Percentiles rank a stretch among this genome's conserved stretches.
Conservation (phyloP, 768 basidiomycete genomes). For the Phylloporus sp. region DNA sequence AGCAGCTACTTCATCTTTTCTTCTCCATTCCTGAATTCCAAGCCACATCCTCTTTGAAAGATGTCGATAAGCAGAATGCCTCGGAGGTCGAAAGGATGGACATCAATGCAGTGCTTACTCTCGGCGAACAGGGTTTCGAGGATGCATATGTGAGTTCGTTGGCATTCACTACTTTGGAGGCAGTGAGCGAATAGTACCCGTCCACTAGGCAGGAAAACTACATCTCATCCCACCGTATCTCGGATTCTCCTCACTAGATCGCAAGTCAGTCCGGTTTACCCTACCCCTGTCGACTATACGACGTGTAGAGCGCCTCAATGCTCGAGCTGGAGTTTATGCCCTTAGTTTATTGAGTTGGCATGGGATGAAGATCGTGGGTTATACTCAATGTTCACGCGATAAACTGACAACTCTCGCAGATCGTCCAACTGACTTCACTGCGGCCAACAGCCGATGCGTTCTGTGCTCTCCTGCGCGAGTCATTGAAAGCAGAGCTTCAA, state of each 20-base stretch:
- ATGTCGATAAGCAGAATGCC: constrained; percentile 24
- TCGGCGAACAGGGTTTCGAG: constrained; percentile 75
- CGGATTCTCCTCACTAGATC: constrained; percentile 85
- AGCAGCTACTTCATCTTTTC: constrained; percentile 79
- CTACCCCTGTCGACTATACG: constrained; percentile 90
- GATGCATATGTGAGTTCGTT: constrained; percentile 80
- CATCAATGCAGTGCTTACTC: constrained; percentile 83
- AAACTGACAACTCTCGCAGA: constrained; percentile 37
- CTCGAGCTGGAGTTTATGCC: constrained; percentile 94
- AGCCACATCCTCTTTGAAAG: constrained; percentile 12
- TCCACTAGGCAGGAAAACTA: constrained; percentile 85
- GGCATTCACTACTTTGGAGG: background rate
- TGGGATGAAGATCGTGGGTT: constrained; percentile 79
- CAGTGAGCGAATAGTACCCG: background rate
- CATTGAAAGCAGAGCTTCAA: constrained; percentile 85
- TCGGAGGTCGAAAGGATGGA: constrained; percentile 69
- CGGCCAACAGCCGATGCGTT: constrained; percentile 92
- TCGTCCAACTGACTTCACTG: constrained; percentile 90
- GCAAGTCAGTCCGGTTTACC: constrained; percentile 88
- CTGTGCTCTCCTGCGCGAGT: constrained; percentile 83
- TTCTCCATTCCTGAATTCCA: constrained; percentile 69
- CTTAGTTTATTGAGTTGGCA: constrained; percentile 93
- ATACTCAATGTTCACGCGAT: constrained; percentile 1
- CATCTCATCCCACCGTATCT: constrained; percentile 87
- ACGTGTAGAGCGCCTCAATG: constrained; percentile 90